These are phyloP conservation scores for Kickxella alabastrina DNA, from an alignment of 192 early-diverging fungal species.

Conservation along the genomic window DNA sequence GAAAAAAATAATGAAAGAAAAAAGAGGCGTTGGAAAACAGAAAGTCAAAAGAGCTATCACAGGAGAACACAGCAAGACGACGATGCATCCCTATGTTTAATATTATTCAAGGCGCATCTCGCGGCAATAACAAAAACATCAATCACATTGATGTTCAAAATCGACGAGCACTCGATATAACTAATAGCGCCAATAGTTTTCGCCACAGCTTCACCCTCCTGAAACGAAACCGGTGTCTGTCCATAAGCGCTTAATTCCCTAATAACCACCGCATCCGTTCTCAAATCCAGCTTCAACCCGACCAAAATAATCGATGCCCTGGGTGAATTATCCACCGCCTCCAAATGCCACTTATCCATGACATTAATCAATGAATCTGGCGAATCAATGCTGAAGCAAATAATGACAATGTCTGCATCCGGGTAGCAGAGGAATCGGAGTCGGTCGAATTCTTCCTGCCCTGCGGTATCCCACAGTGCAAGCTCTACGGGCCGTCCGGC, in stretches of 20 bases:
- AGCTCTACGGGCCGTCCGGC: constrained; percentile 84
- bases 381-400: constrained; percentile 85
- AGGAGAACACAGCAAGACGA: constrained; percentile 39
- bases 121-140: constrained; percentile 62
- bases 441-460: constrained; percentile 94
- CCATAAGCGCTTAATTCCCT: constrained; percentile 33
- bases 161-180: constrained; percentile 82
- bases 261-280: constrained; percentile 16
- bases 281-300: constrained; percentile 42
- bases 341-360: constrained; percentile 34
- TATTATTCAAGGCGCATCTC: constrained; percentile 46
- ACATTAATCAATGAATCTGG: constrained; percentile 81
- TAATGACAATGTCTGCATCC: constrained; percentile 87
- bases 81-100: background rate
- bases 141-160: constrained; percentile 27
- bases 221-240: constrained; percentile 35
- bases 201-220: constrained; percentile 65
- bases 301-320: constrained; percentile 19
- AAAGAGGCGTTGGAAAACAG: background rate
- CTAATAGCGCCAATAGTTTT: constrained; percentile 68
- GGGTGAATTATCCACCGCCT: constrained; percentile 20
- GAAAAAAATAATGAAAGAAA: constrained; percentile 1
- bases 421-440: constrained; percentile 90
- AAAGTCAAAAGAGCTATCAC: constrained; percentile 11
- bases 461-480: constrained; percentile 95